phyloP scores from a whole-genome alignment of 805 yeast species.

The Jamesozyma hellenica region DNA sequence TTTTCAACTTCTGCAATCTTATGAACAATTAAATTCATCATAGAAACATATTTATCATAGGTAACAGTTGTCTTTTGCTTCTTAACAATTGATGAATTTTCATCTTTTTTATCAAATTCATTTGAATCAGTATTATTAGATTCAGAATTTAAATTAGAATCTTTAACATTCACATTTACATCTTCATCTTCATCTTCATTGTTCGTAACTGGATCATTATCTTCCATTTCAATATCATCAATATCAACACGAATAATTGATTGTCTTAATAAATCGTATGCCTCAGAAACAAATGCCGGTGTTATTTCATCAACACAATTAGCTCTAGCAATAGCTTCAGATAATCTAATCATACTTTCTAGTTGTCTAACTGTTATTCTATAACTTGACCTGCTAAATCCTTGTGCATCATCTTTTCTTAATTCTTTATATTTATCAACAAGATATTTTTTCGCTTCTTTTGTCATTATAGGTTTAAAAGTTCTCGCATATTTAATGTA shows the following conservation, averaged over 20 bases:
- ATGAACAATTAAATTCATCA: constrained; percentile 70
- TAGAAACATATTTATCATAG: constrained; percentile 76
- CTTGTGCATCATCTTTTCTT: constrained; percentile 85
- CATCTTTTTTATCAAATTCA: constrained; percentile 8
- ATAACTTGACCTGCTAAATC: constrained; percentile 66
- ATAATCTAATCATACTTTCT: constrained; percentile 84
- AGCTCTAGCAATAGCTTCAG: constrained; percentile 95
- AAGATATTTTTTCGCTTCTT: constrained; percentile 65
- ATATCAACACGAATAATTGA: constrained; percentile 89
- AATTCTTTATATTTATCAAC: constrained; percentile 76
- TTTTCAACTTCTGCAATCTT: constrained; percentile 51
- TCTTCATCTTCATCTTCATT: neutral
- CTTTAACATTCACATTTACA: constrained; percentile 18
- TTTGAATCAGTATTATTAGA: constrained; percentile 10
- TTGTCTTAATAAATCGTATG: constrained; percentile 79
- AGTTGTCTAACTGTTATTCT: constrained; percentile 95
- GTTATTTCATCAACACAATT: constrained; percentile 85
- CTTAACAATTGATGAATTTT: constrained; percentile 4
- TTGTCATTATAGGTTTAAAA: constrained; percentile 80
- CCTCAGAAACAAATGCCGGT: constrained; percentile 82
- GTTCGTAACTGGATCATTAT: constrained; percentile 39
- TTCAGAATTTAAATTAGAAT: constrained; percentile 32
- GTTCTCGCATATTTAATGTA: constrained; percentile 88
- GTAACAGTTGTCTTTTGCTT: constrained; percentile 47
- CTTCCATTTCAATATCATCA: constrained; percentile 82